Evolutionary conservation across 208 protist genomes (phyloP).

Genomic region (Trypanosoma avium): DNA sequence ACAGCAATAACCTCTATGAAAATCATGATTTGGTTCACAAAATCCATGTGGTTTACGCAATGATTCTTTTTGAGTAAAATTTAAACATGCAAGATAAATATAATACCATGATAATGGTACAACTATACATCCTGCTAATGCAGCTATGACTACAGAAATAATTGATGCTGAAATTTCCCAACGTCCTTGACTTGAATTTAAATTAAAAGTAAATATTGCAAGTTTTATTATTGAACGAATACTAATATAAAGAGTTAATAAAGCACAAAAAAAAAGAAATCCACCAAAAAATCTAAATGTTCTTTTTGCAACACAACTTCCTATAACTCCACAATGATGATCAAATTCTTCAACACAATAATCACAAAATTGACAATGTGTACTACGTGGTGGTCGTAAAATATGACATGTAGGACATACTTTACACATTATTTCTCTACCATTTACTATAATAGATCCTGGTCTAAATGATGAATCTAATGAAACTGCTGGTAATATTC

Average conservation of each 20-base stretch:
- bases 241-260: conserved; percentile 41
- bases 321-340: conserved; percentile 82
- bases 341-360: conserved; percentile 88
- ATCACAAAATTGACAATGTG: conserved; percentile 80
- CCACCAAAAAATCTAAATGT: conserved; percentile 84
- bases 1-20: conserved; percentile 28
- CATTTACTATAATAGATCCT: conserved; percentile 34
- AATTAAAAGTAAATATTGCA: conserved; percentile 1
- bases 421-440: conserved; percentile 46
- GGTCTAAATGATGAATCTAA: conserved; percentile 11
- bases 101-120: conserved; percentile 42
- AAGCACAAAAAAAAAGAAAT: conserved; percentile 57
- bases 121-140: conserved; percentile 23
- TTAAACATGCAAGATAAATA: conserved; percentile 42
- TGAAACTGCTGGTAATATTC: conserved; percentile 61
- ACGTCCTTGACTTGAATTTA: conserved; percentile 17
- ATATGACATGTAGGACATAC: conserved; percentile 85
- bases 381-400: conserved; percentile 67
- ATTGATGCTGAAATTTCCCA: conserved; percentile 24
- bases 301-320: conserved; percentile 74
- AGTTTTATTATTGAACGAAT: conserved; percentile 48
- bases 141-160: conserved; percentile 12
- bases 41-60: background rate
- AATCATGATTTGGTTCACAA: conserved; percentile 31
- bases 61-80: conserved; percentile 52